These are phyloP conservation scores for Cystobasidium sp. DNA, from an alignment of 1,284 basidiomycete species.

Conservation along the genomic window DNA sequence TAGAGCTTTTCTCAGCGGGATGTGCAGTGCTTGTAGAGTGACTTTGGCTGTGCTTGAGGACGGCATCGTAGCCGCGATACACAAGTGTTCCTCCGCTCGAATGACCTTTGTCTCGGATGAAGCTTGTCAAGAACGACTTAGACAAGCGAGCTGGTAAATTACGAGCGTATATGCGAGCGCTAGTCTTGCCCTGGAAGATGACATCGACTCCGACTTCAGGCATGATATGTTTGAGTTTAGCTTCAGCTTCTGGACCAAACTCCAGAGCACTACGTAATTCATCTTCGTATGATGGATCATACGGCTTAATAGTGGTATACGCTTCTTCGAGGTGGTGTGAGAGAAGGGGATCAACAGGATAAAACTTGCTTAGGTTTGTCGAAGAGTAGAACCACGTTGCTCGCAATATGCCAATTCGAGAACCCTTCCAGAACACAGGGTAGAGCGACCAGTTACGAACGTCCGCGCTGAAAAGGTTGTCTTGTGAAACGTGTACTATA, in stretches of 20 bases:
- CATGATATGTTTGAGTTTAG: slow-evolving; percentile 54
- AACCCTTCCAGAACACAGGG: slow-evolving; percentile 58
- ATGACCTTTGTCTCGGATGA: slow-evolving; percentile 38
- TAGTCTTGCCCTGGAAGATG: slow-evolving; percentile 53
- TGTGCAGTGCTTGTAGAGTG: not conserved
- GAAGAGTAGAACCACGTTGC: slow-evolving; percentile 58
- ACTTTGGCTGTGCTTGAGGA: slow-evolving; percentile 40
- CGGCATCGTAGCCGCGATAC: slow-evolving; percentile 49
- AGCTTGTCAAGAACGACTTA: slow-evolving; percentile 45
- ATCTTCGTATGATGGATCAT: slow-evolving; percentile 51
- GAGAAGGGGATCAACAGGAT: slow-evolving; percentile 54
- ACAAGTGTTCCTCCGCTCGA: slow-evolving; percentile 44
- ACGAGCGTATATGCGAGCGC: slow-evolving; percentile 51
- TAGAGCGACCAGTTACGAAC: slow-evolving; percentile 47
- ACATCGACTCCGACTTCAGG: slow-evolving; percentile 54
- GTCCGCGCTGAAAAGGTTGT: slow-evolving; percentile 54
- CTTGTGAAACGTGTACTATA: slow-evolving; percentile 53
- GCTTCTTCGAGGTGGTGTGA: slow-evolving; percentile 56
- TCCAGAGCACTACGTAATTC: slow-evolving; percentile 49
- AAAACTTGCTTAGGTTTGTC: slow-evolving; percentile 50
- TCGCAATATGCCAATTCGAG: slow-evolving; percentile 53
- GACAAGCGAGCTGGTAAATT: slow-evolving; percentile 36
- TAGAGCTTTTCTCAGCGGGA: not conserved
- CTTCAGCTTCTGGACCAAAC: slow-evolving; percentile 48
- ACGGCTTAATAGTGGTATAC: slow-evolving; percentile 56